Evolutionary conservation across 2,329 filamentous ascomycete species (phyloP).

Genomic region (Knufia petricola): DNA sequence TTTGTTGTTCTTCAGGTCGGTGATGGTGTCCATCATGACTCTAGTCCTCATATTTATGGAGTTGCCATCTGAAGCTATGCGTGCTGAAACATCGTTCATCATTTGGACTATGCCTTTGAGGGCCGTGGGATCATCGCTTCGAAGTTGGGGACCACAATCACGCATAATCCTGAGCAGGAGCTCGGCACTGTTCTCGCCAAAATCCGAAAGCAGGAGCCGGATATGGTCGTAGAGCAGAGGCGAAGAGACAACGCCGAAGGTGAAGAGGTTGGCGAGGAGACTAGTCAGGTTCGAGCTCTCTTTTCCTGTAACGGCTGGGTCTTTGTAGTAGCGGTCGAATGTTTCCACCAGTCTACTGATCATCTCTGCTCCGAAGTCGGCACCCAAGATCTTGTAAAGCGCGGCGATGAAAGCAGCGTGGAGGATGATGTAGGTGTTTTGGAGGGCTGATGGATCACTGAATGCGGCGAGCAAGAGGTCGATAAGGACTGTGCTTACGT

Average conservation of each 20-base stretch:
- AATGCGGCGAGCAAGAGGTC: slow-evolving; percentile 71
- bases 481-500: slow-evolving; percentile 72
- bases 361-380: slow-evolving; percentile 80
- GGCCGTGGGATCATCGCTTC: slow-evolving; percentile 78
- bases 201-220: slow-evolving; percentile 60
- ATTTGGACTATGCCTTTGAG: slow-evolving; percentile 80
- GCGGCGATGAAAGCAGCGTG: slow-evolving; percentile 84
- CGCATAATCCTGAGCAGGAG: slow-evolving; percentile 75
- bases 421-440: slow-evolving; percentile 83
- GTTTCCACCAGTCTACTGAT: slow-evolving; percentile 67
- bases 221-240: slow-evolving; percentile 87
- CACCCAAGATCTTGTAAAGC: slow-evolving; percentile 75
- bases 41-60: slow-evolving; percentile 73
- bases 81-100: slow-evolving; percentile 62
- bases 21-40: slow-evolving; percentile 96
- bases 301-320: slow-evolving; percentile 41
- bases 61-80: slow-evolving; percentile 52
- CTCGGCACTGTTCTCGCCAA: slow-evolving; percentile 82
- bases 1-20: slow-evolving; percentile 87
- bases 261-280: slow-evolving; percentile 78
- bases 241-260: slow-evolving; percentile 76
- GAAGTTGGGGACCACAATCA: slow-evolving; percentile 67
- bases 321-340: slow-evolving; percentile 57
- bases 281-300: slow-evolving; percentile 68
- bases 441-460: slow-evolving; percentile 64